A percentile compares a stretch with the other conserved stretches of the same genome.
These are phyloP conservation scores for Xylaria sp. DNA, from an alignment of 2,329 filamentous ascomycete species.

Conservation along the genomic window DNA sequence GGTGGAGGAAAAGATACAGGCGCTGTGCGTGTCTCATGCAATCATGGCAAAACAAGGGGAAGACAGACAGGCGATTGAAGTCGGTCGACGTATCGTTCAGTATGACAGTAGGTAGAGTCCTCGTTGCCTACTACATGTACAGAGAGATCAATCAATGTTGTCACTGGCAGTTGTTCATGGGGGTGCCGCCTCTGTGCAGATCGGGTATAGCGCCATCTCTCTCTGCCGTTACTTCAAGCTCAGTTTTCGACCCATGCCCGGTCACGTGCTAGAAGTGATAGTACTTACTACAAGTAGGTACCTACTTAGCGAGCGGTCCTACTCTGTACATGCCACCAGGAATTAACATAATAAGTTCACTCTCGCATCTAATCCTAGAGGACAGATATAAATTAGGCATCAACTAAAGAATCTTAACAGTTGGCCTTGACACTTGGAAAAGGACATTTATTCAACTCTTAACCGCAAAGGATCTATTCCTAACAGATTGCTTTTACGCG, in stretches of 20 bases:
- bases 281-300: not conserved
- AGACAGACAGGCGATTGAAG: not conserved
- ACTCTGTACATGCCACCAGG: no score
- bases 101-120: slow-evolving; percentile 3
- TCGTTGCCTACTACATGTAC: slow-evolving; percentile 1
- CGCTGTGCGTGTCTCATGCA: slow-evolving; percentile 12
- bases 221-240: not conserved
- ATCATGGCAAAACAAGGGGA: slow-evolving; percentile 8
- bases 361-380: no score
- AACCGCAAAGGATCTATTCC: no score
- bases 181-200: not conserved
- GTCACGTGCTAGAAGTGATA: slow-evolving; percentile 3
- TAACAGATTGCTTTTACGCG: no score
- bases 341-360: no score
- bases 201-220: not conserved
- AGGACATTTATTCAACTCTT: no score
- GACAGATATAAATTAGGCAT: no score
- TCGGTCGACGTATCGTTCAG: slow-evolving; percentile 7
- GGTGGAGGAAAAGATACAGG: slow-evolving; percentile 1
- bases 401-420: no score
- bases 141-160: no score
- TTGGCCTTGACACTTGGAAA: no score
- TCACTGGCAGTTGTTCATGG: not conserved
- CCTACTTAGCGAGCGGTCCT: no score
- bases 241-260: not conserved